Base-by-base conservation (phyloP, 805 yeast species). In the Saccharomycopsis javanensis region DNA sequence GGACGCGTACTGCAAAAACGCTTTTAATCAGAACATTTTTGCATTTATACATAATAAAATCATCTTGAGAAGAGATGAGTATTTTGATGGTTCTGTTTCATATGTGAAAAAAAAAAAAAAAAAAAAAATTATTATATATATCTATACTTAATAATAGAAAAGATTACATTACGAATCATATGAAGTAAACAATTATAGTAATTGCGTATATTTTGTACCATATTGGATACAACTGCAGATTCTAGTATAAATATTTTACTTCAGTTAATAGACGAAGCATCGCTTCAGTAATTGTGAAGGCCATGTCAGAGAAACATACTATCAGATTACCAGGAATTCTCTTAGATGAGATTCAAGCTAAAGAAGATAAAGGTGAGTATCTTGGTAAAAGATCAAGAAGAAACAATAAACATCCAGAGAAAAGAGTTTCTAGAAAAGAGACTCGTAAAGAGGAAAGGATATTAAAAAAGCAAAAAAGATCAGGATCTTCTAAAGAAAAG, bases 261-360 rank as follows among this genome's bases (percentile, higher is more conserved):
- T n/a, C n/a, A n/a, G n/a, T n/a, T n/a, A n/a, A n/a, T n/a, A n/a
- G n/a, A n/a, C n/a, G n/a, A n/a, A n/a, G n/a, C n/a, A n/a, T n/a
- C n/a, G n/a, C n/a, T n/a, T n/a, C n/a, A 31, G 11, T 8, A 31
- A 31, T 11, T 11, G 15, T 15, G 10, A 31, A 42, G 23, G 23
- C 23, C n/a, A 60, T 60, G 62, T 42, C 55, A 30, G 60, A 57
- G 38, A 61, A 61, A 23, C 80, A 78, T 61, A 78, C 74, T n/a
- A 81, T 80, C 55, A 72, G 81, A 58, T 69, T 82, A 23, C 86
- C 86, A 1, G 83, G 82, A 1, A 63, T 68, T 35, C 66, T 81
- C 16, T 65, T 82, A 51, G 85, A 82, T 61, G 80, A 79, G 66
- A 71, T 82, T 5, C 56, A 60, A 15, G 25, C 54, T 15, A 59